A percentile compares a stretch with the other conserved stretches of the same genome.
phyloP scores from a whole-genome alignment of 352 stramenopile species.

The Phytophthora kernoviae region DNA sequence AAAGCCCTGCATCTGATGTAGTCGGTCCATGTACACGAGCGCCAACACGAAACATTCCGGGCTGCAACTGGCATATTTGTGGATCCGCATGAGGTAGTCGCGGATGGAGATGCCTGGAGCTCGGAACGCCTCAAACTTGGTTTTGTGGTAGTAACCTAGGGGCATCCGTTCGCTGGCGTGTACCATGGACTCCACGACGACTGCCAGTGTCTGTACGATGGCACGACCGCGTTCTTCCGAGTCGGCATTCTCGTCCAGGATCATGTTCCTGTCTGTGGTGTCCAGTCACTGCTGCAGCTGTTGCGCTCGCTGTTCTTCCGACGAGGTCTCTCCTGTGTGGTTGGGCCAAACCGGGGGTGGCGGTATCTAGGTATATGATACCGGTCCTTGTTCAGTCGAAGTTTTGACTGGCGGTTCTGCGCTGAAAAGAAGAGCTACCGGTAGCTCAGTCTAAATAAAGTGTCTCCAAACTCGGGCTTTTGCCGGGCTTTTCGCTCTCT shows the following conservation, averaged over 20 bases:
- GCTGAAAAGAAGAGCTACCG: background rate
- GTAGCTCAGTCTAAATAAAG: no score
- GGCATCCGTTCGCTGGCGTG: conserved; percentile 63
- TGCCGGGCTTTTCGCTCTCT: background rate
- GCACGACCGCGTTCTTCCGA: conserved; percentile 77
- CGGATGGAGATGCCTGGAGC: conserved; percentile 81
- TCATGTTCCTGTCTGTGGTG: conserved; percentile 11
- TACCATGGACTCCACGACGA: conserved; percentile 83
- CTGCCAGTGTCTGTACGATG: conserved; percentile 81
- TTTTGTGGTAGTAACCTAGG: conserved; percentile 60
- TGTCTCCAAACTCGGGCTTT: background rate
- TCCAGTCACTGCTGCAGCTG: background rate
- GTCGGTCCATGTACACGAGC: conserved; percentile 99
- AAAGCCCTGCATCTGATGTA: conserved; percentile 97
- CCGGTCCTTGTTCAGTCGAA: no score
- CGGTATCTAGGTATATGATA: background rate
- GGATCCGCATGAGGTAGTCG: conserved; percentile 91
- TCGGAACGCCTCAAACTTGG: conserved; percentile 88
- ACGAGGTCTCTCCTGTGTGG: no score
- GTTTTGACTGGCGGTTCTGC: background rate
- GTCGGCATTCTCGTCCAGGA: conserved; percentile 48
- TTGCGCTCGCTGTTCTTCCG: no score
- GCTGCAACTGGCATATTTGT: conserved; percentile 98
- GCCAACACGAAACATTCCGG: conserved; percentile 98
- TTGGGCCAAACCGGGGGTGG: background rate